Conservation (phyloP, 2,329 filamentous ascomycete genomes). For the Gnomoniopsis sp. region DNA sequence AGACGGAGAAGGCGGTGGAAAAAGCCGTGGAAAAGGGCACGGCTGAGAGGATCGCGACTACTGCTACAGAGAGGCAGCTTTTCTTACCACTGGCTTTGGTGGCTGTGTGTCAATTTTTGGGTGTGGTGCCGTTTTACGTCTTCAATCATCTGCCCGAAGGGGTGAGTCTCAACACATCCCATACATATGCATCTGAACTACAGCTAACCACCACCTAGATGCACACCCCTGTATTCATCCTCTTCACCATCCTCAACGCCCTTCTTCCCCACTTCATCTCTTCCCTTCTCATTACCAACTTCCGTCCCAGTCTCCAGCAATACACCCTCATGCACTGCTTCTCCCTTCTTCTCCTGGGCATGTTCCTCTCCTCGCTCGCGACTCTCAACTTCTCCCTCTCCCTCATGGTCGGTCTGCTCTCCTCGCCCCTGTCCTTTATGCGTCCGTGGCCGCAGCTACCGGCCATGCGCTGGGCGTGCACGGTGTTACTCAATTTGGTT, state of each 20-base stretch:
- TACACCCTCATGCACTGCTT: slow-evolving; percentile 82
- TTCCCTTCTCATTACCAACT: slow-evolving; percentile 47
- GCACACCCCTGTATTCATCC: slow-evolving; percentile 55
- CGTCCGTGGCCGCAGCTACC: slow-evolving; percentile 41
- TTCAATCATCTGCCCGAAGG: slow-evolving; percentile 71
- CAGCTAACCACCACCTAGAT: slow-evolving; percentile 38
- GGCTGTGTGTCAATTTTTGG: slow-evolving; percentile 68
- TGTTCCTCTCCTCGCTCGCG: slow-evolving; percentile 87
- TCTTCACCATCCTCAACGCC: slow-evolving; percentile 54
- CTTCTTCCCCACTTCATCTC: slow-evolving; percentile 57
- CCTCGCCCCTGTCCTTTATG: slow-evolving; percentile 76
- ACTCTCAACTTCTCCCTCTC: slow-evolving; percentile 94
- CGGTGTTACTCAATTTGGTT: slow-evolving; percentile 54
- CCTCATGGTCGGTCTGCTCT: slow-evolving; percentile 77
- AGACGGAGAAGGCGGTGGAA: slow-evolving; percentile 27
- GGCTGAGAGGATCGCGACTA: slow-evolving; percentile 17
- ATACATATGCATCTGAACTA: not conserved
- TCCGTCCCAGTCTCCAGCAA: slow-evolving; percentile 61
- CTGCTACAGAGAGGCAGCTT: slow-evolving; percentile 57
- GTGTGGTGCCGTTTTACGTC: slow-evolving; percentile 77
- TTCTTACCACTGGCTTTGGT: slow-evolving; percentile 74
- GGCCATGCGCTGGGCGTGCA: slow-evolving; percentile 38
- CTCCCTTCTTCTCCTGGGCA: slow-evolving; percentile 86
- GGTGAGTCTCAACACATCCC: slow-evolving; percentile 44
- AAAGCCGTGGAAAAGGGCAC: slow-evolving; percentile 30